Conservation (phyloP, 2,329 filamentous ascomycete species). For the Zymoseptoria crescenta region DNA sequence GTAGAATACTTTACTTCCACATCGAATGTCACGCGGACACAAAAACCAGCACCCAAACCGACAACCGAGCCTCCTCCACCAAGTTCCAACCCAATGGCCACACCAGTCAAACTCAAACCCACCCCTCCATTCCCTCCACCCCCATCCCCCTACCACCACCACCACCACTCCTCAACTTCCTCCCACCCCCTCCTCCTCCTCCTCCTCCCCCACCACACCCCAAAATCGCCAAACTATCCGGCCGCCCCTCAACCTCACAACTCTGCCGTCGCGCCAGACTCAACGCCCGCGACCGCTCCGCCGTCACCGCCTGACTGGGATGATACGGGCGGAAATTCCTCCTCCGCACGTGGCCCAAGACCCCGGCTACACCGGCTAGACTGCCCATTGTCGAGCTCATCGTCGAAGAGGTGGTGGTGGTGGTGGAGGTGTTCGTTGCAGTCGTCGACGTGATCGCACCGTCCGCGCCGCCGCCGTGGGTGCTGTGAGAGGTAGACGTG, state of each 20-base stretch:
- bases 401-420: slow-evolving; percentile 15
- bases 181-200: neutral
- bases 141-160: neutral
- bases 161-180: too few relatives aligned
- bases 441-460: slow-evolving; percentile 16
- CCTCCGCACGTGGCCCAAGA: neutral
- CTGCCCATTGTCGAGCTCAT: slow-evolving; percentile 15
- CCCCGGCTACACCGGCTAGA: neutral
- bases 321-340: slow-evolving; percentile 17
- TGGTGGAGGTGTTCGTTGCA: too few relatives aligned
- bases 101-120: too few relatives aligned
- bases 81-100: too few relatives aligned
- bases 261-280: neutral
- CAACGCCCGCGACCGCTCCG: slow-evolving; percentile 21
- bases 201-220: neutral
- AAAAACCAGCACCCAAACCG: too few relatives aligned
- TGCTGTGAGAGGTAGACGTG: neutral
- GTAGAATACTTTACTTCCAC: too few relatives aligned
- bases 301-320: slow-evolving; percentile 17
- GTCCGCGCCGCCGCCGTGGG: neutral
- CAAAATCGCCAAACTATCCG: neutral
- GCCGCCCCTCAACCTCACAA: neutral
- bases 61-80: too few relatives aligned
- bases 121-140: too few relatives aligned
- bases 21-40: too few relatives aligned